These are phyloP conservation scores for Thalassiosira hispida DNA, from an alignment of 352 stramenopile genomes.

Conservation along the genomic window DNA sequence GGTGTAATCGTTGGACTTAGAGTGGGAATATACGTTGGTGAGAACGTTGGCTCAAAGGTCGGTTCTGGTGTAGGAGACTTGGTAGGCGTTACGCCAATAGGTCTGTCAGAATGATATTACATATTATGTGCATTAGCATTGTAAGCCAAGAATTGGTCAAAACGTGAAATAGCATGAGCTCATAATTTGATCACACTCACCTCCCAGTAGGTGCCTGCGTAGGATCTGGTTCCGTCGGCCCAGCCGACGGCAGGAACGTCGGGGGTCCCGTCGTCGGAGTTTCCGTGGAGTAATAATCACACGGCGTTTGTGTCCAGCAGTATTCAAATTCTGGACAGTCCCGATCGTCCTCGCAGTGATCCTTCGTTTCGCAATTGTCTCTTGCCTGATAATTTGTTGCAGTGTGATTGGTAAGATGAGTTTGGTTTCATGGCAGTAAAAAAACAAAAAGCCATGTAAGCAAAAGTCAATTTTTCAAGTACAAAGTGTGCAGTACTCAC, in stretches of 20 bases:
- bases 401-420: neutral
- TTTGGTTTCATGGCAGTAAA: neutral
- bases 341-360: conserved; percentile 62
- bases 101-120: neutral
- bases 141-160: neutral
- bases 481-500: conserved; percentile 23
- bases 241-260: conserved; percentile 8
- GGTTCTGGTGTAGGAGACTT: conserved; percentile 37
- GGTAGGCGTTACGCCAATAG: conserved; percentile 21
- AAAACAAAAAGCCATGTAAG: conserved; percentile 4
- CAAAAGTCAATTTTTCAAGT: neutral
- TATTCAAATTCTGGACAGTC: conserved; percentile 60
- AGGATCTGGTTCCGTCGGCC: conserved; percentile 20
- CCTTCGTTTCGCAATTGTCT: conserved; percentile 64
- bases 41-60: conserved; percentile 31
- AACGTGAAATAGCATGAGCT: neutral
- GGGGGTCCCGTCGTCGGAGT: conserved; percentile 36
- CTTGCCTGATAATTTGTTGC: conserved; percentile 32
- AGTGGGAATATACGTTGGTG: conserved; percentile 37
- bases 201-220: conserved; percentile 39
- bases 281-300: conserved; percentile 58
- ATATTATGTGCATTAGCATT: neutral
- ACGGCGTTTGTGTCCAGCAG: conserved; percentile 66
- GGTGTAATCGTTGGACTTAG: conserved; percentile 48
- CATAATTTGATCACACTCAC: conserved; percentile 30